These are phyloP conservation scores for Stagonosporopsis rhizophila DNA, from an alignment of 2,329 filamentous ascomycete species.

Conservation along the genomic window DNA sequence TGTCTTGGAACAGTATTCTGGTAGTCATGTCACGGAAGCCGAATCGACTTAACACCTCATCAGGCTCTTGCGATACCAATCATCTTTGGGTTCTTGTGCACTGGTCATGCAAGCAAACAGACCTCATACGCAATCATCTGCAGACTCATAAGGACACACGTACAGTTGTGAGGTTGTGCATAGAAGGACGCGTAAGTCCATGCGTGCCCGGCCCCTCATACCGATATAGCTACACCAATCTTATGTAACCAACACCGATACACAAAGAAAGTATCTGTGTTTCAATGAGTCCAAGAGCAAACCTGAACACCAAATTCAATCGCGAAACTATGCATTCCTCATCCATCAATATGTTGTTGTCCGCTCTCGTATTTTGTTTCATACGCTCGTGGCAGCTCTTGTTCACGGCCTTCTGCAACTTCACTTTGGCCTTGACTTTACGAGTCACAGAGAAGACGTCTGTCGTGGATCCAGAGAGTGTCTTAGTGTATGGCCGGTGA, in stretches of 20 bases:
- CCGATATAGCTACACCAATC: constrained; percentile 4
- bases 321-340: neutral
- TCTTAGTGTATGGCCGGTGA: constrained; percentile 7
- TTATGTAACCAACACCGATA: neutral
- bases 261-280: constrained; percentile 6
- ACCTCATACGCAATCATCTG: neutral
- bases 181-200: constrained; percentile 11
- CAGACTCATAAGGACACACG: constrained; percentile 4
- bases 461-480: neutral
- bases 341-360: neutral
- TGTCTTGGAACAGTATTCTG: neutral
- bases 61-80: neutral
- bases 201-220: constrained; percentile 14
- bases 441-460: constrained; percentile 4
- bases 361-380: constrained; percentile 3
- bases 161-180: constrained; percentile 5
- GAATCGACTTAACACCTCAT: neutral
- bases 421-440: constrained; percentile 4
- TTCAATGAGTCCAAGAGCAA: neutral
- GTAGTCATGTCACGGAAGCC: neutral
- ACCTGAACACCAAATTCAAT: no score
- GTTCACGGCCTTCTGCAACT: neutral
- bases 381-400: constrained; percentile 7
- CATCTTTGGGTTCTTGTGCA: neutral
- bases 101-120: neutral